Conservation (phyloP, 345 rosid species). For the Psidium guajava region DNA sequence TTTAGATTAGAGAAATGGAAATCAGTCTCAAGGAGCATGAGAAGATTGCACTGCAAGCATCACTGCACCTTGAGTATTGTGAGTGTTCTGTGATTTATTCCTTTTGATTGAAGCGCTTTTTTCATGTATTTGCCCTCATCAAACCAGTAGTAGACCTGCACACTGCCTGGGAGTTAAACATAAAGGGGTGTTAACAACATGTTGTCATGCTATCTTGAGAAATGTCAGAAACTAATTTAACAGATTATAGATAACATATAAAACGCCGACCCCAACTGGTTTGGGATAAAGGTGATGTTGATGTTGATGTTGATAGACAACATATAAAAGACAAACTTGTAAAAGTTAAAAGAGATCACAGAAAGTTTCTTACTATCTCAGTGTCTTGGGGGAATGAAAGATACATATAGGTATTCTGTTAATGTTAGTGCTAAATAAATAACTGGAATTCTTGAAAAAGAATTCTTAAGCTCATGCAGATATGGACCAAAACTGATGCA, state of each 20-base stretch:
- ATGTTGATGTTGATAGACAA: no score
- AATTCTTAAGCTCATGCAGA: neutral
- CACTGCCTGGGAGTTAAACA: neutral
- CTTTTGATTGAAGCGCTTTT: neutral
- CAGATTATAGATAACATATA: neutral
- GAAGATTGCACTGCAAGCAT: constrained; percentile 53
- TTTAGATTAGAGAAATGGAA: constrained; percentile 62
- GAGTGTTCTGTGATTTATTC: constrained; percentile 11
- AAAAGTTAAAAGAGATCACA: neutral
- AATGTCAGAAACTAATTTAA: neutral
- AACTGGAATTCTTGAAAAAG: neutral
- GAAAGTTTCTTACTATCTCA: neutral
- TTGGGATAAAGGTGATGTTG: no score
- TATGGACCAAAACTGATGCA: neutral
- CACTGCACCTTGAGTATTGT: constrained; percentile 42
- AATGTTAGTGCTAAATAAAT: neutral
- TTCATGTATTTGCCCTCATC: neutral
- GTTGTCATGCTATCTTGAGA: neutral
- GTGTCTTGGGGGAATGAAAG: neutral
- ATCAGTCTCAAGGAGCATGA: constrained; percentile 55
- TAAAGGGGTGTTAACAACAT: neutral
- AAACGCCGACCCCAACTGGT: no score
- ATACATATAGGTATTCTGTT: neutral
- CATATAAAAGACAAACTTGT: neutral
- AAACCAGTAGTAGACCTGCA: neutral